A percentile compares a stretch with the other conserved stretches of the same genome.
phyloP scores from a whole-genome alignment of 768 basidiomycete genomes.

The Lactarius tabidus region DNA sequence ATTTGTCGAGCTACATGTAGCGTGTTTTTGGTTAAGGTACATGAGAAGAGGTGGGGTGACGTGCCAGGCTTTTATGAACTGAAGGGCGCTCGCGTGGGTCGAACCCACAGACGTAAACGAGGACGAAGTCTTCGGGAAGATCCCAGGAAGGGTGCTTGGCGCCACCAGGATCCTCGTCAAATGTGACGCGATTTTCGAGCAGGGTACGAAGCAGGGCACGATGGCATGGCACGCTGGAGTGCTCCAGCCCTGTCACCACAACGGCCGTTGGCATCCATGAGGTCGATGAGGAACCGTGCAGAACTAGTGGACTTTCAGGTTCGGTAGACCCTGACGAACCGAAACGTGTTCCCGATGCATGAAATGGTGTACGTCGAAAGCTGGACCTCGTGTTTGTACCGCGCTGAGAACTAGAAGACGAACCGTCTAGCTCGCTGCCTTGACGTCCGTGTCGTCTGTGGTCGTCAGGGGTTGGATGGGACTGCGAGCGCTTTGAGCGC shows the following conservation, averaged over 20 bases:
- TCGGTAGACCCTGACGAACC: conserved; percentile 12
- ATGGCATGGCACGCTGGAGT: conserved; percentile 52
- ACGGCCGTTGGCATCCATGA: conserved; percentile 52
- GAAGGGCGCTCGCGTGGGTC: conserved; percentile 61
- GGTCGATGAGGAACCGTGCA: conserved; percentile 15
- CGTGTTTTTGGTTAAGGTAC: background rate
- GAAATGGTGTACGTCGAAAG: conserved; percentile 26
- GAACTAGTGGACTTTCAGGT: conserved; percentile 1
- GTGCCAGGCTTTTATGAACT: conserved; percentile 61
- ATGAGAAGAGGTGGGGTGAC: conserved; percentile 28
- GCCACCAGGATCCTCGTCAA: conserved; percentile 38
- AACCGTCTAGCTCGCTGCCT: conserved; percentile 6
- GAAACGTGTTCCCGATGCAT: conserved; percentile 35
- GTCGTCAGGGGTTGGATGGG: conserved; percentile 1
- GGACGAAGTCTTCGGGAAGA: conserved; percentile 64
- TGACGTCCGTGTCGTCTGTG: background rate
- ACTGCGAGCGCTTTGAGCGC: conserved; percentile 15
- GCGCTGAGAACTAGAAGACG: conserved; percentile 1
- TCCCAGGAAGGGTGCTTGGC: conserved; percentile 40
- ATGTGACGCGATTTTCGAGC: conserved; percentile 45
- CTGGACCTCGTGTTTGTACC: conserved; percentile 8
- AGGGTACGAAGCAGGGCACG: conserved; percentile 53
- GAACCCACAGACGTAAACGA: conserved; percentile 67
- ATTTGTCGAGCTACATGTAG: conserved; percentile 62
- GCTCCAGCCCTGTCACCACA: conserved; percentile 69